Conservation (phyloP, 192 early-diverging fungal genomes). For the Pilobolus umbonatus region DNA sequence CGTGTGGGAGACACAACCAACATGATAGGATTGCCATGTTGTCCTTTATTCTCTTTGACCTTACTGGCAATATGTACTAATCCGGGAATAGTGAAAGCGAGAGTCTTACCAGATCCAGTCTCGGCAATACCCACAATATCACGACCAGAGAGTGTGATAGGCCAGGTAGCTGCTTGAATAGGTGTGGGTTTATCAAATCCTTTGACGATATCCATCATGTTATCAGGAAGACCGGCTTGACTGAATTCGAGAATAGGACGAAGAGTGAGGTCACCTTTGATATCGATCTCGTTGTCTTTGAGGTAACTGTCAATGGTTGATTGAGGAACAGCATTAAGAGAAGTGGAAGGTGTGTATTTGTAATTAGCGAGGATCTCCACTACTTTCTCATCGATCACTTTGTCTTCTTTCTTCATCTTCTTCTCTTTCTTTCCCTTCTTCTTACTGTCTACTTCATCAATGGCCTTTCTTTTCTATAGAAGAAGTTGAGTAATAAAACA, state of each 20-base stretch:
- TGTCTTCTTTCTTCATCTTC: constrained; percentile 27
- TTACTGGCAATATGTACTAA: constrained; percentile 78
- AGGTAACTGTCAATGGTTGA: constrained; percentile 35
- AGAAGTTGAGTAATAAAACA: too few species aligned
- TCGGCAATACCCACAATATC: constrained; percentile 96
- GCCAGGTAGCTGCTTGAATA: constrained; percentile 95
- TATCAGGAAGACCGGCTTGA: constrained; percentile 63
- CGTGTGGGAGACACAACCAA: constrained; percentile 92
- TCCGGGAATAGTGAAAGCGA: constrained; percentile 90
- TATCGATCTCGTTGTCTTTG: constrained; percentile 46
- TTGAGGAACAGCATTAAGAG: constrained; percentile 21
- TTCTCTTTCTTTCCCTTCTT: constrained; percentile 38
- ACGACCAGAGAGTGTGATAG: constrained; percentile 70
- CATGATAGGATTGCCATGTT: constrained; percentile 63
- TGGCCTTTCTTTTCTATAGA: too few species aligned
- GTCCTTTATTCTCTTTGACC: constrained; percentile 38
- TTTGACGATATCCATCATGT: constrained; percentile 59
- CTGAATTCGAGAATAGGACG: constrained; percentile 69
- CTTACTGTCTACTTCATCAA: constrained; percentile 27
- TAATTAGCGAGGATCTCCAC: constrained; percentile 16
- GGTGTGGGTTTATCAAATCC: constrained; percentile 83
- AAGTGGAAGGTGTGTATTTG: constrained; percentile 19
- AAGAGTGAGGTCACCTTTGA: constrained; percentile 51
- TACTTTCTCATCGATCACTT: not conserved
- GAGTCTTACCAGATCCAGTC: constrained; percentile 94